Base-by-base conservation (phyloP, 2,329 filamentous ascomycete genomes). In the Polytolypa hystricis region DNA sequence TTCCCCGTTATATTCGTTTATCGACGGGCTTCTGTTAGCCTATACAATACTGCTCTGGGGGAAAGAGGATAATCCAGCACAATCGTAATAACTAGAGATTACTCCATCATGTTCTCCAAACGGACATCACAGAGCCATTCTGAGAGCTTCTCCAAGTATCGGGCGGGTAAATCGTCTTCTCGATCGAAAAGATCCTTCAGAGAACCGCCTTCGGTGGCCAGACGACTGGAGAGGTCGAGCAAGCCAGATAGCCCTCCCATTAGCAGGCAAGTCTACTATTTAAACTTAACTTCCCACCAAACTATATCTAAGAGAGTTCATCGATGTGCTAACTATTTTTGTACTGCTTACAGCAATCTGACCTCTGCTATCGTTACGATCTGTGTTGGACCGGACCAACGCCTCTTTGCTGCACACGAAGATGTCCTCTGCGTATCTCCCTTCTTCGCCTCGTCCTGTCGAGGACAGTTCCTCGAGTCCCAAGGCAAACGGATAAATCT, bases 331-430 rank as follows among this genome's bases (percentile, higher is more conserved):
- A 25, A 25, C 7, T 25, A 25, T 25, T 25, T n/a, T 7, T 25
- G n/a, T 25, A 25, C 21, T 25, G 21, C 7, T 18, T n/a, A 4
- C 14, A 79, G 74, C 42, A 71, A 62, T 39, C 54, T 77, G 40
- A 72, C 71, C 17, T 81, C 79, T 2, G 67, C 80, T 30, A 84
- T 91, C 54, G 73, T 93, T 47, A 93, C 84, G 7, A 72, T 93
- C 43, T 74, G 82, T 49, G 75, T 93, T 49, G 84, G 84, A n/a
- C 71, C 71, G 4, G 80, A 87, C 47, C 79, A 86, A 57, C 77
- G 87, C 15, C 79, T 94, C 48, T 95, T 95, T 54, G 87, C 87
- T 25, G 85, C 85, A 5, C 87, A 94, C 58, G 84, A 93, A 66
- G 81, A 91, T 47, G 74, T 93, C 42, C 77, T 95, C 41, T 74